phyloP scores from a whole-genome alignment of 495 filamentous ascomycete genomes.

The Aspergillus saccharolyticus region DNA sequence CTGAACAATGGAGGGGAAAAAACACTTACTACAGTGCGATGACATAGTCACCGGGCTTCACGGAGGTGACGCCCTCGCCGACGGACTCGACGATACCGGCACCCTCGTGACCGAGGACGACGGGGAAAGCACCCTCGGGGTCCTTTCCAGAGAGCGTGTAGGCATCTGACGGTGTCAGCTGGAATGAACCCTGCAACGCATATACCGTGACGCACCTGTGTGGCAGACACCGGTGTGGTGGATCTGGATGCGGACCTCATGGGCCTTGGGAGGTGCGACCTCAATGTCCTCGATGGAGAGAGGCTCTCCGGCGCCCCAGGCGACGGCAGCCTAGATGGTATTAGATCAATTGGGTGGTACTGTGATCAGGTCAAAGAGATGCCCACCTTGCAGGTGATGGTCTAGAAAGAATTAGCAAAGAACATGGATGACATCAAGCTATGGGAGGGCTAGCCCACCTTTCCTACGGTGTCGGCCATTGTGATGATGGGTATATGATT shows the following conservation, averaged over 20 bases:
- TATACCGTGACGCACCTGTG: conserved; percentile 70
- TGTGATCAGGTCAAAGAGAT: neutral
- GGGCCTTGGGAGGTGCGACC: conserved; percentile 82
- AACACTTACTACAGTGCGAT: conserved; percentile 93
- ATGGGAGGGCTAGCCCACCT: conserved; percentile 35
- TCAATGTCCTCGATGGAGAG: conserved; percentile 87
- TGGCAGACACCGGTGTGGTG: conserved; percentile 98
- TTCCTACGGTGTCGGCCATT: conserved; percentile 52
- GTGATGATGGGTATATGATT: conserved; percentile 12
- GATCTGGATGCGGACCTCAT: conserved; percentile 95
- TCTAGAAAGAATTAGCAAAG: conserved; percentile 40
- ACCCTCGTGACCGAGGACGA: conserved; percentile 94
- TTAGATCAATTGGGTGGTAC: conserved; percentile 3
- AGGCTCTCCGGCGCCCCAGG: conserved; percentile 91
- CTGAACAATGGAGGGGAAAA: no score
- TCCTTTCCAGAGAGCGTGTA: conserved; percentile 98
- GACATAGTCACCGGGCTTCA: conserved; percentile 77
- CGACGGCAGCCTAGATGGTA: conserved; percentile 71
- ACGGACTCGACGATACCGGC: conserved; percentile 96
- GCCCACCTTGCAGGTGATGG: conserved; percentile 69
- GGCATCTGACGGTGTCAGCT: conserved; percentile 59
- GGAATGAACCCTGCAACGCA: conserved; percentile 2
- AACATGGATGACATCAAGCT: neutral
- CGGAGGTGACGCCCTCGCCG: conserved; percentile 89
- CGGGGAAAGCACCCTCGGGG: conserved; percentile 95